These are phyloP conservation scores for Macrolepiota albuminosa DNA, from an alignment of 768 basidiomycete genomes.

Conservation along the genomic window DNA sequence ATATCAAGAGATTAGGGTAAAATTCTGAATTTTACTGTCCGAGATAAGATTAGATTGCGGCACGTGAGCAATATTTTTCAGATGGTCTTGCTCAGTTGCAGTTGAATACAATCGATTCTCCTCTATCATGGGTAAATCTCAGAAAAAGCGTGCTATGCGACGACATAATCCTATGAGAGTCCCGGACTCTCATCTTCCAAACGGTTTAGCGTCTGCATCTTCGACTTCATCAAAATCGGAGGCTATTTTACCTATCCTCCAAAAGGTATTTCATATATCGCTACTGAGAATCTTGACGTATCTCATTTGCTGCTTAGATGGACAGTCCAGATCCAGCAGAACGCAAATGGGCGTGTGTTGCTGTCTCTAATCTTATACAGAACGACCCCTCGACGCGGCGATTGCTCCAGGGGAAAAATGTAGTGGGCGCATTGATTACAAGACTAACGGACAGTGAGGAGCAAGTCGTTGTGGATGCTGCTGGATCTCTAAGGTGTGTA, in stretches of 20 bases:
- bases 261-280: conserved; percentile 56
- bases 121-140: conserved; percentile 80
- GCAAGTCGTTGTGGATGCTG: conserved; percentile 87
- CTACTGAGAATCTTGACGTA: neutral
- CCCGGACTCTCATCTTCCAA: conserved; percentile 86
- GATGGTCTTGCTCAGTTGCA: neutral
- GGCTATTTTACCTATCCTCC: conserved; percentile 81
- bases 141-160: conserved; percentile 81
- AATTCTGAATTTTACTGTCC: neutral
- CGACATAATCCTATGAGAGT: conserved; percentile 93
- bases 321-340: conserved; percentile 72
- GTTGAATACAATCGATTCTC: neutral
- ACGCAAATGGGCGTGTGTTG: conserved; percentile 94
- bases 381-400: conserved; percentile 92
- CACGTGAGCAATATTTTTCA: conserved; percentile 12
- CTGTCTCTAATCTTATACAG: conserved; percentile 92
- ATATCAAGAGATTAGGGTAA: too few species aligned
- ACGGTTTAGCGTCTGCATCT: conserved; percentile 72
- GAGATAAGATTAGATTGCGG: conserved; percentile 14
- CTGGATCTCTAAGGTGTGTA: conserved; percentile 78
- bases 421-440: conserved; percentile 81
- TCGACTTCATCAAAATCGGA: conserved; percentile 72
- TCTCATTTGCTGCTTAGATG: conserved; percentile 44
- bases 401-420: conserved; percentile 85
- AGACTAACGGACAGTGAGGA: conserved; percentile 88